Evolutionary conservation across 768 basidiomycete genomes (phyloP).

Genomic region (Mycena metata): DNA sequence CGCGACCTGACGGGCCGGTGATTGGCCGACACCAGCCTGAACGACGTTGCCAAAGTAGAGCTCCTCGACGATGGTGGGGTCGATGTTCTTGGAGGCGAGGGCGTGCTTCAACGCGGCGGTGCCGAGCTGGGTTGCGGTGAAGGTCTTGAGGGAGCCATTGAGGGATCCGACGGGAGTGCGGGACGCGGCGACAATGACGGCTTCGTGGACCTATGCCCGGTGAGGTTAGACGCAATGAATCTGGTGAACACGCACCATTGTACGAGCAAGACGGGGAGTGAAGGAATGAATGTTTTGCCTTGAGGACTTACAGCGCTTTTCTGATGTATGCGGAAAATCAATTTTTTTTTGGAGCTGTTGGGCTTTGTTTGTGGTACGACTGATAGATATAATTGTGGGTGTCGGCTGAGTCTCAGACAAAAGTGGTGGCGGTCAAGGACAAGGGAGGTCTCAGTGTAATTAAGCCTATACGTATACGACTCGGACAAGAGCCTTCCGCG

Average conservation of each 20-base stretch:
- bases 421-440: background rate
- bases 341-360: too few species aligned
- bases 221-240: slow-evolving; percentile 5
- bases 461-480: background rate
- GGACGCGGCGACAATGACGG: slow-evolving; percentile 93
- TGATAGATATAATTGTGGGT: background rate
- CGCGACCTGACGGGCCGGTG: slow-evolving; percentile 98
- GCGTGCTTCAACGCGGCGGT: slow-evolving; percentile 91
- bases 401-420: background rate
- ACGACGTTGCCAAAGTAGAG: slow-evolving; percentile 98
- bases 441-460: background rate
- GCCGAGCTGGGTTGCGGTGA: slow-evolving; percentile 95
- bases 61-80: slow-evolving; percentile 90
- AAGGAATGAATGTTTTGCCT: slow-evolving; percentile 21
- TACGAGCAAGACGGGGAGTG: slow-evolving; percentile 42
- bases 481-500: background rate
- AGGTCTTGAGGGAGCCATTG: slow-evolving; percentile 88
- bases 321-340: too few species aligned
- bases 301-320: too few species aligned
- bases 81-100: slow-evolving; percentile 82
- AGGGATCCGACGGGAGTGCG: slow-evolving; percentile 96
- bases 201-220: slow-evolving; percentile 72
- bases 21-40: slow-evolving; percentile 97
- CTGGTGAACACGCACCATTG: slow-evolving; percentile 54
- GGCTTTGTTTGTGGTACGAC: too few species aligned